Conservation (phyloP, 2,329 filamentous ascomycete genomes). For the Calonectria hawksworthii region DNA sequence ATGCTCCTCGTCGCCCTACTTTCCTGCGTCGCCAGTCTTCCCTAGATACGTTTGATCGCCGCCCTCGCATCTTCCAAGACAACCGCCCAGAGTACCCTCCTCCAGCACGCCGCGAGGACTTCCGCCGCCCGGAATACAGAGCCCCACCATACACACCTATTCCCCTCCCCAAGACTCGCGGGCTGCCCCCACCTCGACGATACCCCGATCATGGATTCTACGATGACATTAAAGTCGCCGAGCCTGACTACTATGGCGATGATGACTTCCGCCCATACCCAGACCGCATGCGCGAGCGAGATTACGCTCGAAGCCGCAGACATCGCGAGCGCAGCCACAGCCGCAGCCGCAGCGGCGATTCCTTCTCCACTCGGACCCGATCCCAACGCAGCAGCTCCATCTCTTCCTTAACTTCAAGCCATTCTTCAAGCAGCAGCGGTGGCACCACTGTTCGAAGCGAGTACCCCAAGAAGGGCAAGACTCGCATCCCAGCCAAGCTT, state of each 20-base stretch:
- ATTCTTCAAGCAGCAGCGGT: conserved; percentile 61
- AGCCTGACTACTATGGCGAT: conserved; percentile 78
- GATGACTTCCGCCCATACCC: conserved; percentile 77
- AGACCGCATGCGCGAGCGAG: conserved; percentile 72
- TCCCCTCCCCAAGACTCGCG: conserved; percentile 75
- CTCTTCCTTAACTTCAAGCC: conserved; percentile 60
- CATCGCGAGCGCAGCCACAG: conserved; percentile 55
- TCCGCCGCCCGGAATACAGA: conserved; percentile 62
- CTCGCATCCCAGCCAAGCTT: conserved; percentile 84
- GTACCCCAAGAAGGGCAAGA: conserved; percentile 89
- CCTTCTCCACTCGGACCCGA: conserved; percentile 56
- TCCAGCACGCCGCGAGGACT: conserved; percentile 65
- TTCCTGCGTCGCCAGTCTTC: conserved; percentile 88
- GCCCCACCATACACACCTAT: conserved; percentile 71
- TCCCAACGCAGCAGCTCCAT: conserved; percentile 59
- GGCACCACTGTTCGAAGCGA: conserved; percentile 69
- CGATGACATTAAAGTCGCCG: conserved; percentile 78
- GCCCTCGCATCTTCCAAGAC: conserved; percentile 68
- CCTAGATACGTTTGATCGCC: conserved; percentile 89
- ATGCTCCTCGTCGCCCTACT: conserved; percentile 72
- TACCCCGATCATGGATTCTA: conserved; percentile 69
- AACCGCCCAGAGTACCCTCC: conserved; percentile 72
- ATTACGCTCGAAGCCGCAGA: conserved; percentile 66
- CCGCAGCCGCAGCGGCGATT: conserved; percentile 54
- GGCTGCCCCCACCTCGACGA: conserved; percentile 70